Base-by-base conservation (phyloP, 257 asterid genomes). In the Nyctanthes arbortristis region DNA sequence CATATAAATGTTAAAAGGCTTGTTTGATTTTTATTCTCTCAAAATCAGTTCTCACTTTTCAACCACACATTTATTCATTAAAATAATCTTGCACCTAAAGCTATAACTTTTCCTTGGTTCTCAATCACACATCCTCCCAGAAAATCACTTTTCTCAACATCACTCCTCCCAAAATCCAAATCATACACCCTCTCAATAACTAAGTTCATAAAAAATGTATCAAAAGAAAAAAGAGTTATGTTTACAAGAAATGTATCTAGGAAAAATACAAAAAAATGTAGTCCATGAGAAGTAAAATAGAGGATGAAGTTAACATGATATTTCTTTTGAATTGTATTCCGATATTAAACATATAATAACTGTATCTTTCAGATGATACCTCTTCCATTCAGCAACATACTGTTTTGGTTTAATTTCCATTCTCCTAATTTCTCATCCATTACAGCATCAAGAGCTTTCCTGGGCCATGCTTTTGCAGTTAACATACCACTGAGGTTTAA, bases 401-500 rank as follows among this genome's bases (percentile, higher is more conserved):
- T 93, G 95, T 73, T 84, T 87, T 43, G 99, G 99, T 28, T 91
- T 77, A 71, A 93, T 91, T 76, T 89, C 94, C 27, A 91, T 66
- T 79, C 74, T 91, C 39, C 73, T 84, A 65, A 80, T 78, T 68
- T 75, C 62, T 80, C 86, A 82, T 87, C 85, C 67, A 75, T 68
- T 62, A 86, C 96, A 20, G 91, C 99, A 78, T 82, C 87, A 78
- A 93, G 94, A 75, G 91, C 96, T 82, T n/a, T 91, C 73, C 56
- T 84, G 81, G 28, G 96, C 96, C 89, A 93, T 91, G 74, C 68
- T 78, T 82, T 87, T 78, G 77, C 96, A 93, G 79, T 82, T 89
- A 67, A 91, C 99, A 75, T 88, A 93, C 99, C 99, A 93, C 76
- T 93, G 99, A 33, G 96, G 96, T 85, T 93, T 93, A 72, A 91